Evolutionary conservation across 2,329 filamentous ascomycete species (phyloP), one percentile per base, ranked within the genome.

Genomic region (Penicillium verrucosum): DNA sequence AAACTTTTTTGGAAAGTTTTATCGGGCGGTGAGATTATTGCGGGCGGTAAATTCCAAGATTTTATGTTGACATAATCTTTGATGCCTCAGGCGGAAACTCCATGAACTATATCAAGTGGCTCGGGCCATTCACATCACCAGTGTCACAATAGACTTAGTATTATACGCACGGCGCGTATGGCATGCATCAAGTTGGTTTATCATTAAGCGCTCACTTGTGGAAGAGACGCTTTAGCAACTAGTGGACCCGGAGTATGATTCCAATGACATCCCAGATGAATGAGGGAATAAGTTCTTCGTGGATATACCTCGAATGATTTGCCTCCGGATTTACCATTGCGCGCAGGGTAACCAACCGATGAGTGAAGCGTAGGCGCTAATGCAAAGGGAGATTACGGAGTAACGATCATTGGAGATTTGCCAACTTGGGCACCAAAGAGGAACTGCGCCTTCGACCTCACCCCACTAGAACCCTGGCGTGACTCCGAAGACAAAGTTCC

Each of bases 11-110:
- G 60, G 66, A 65, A 70, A 71, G 66, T 70, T 70, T 73, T 67
- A 60, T 60, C 64, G 67, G 70, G 70, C 71, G 70, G 70, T 72
- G 66, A 69, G 62, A 62, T 59, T 62, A 64, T 63, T 59, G 52
- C 61, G 48, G 65, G 68, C 68, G 65, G 65, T 65, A 56, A 65
- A 57, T 18, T n/a, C 2, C 10, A 36, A 42, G 12, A 52, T 46
- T 30, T 43, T 25, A 44, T 16, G 48, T 40, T 48, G 51, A 52
- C 47, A 52, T 56, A 56, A 52, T 34, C 4, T 12, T 5, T 10
- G 1, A 4, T 46, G 54, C 54, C 54, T 56, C 29, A 56, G 48
- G 54, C 48, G 9, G 9, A 23, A 51, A 12, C 18, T 27, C 25
- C 25, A 29, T 21, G 1, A 11, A 16, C 29, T 34, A 21, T 21